These are phyloP conservation scores for Dalbergia cultrata DNA, from an alignment of 306 rosid genomes.

Conservation along the genomic window DNA sequence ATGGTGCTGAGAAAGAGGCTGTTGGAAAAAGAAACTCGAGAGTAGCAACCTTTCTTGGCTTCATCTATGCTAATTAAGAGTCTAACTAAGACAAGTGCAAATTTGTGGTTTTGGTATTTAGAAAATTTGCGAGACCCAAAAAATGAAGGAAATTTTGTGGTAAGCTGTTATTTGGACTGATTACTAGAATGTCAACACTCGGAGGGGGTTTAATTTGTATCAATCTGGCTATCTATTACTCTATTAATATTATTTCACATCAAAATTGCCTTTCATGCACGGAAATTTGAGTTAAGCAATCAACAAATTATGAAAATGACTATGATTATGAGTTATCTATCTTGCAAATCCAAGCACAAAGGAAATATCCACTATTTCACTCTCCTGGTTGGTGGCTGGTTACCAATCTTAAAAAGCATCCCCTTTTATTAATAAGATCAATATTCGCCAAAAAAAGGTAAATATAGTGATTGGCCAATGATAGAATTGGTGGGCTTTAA, in stretches of 20 bases:
- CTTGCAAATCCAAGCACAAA: background rate
- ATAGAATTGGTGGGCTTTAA: background rate
- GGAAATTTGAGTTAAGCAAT: slow-evolving; percentile 14
- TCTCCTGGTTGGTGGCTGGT: background rate
- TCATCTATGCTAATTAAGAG: slow-evolving; percentile 13
- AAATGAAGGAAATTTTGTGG: slow-evolving; percentile 33
- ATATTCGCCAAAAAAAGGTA: background rate
- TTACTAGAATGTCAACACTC: slow-evolving; percentile 39
- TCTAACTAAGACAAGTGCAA: background rate
- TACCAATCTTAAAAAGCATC: slow-evolving; percentile 14
- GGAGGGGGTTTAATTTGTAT: background rate
- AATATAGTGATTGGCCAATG: background rate
- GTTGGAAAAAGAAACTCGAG: slow-evolving; percentile 5
- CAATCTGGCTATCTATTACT: background rate
- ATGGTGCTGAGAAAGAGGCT: slow-evolving; percentile 23
- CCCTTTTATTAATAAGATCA: slow-evolving; percentile 3
- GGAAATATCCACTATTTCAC: slow-evolving; percentile 20
- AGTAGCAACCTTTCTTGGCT: slow-evolving; percentile 38
- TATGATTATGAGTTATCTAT: background rate
- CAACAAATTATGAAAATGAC: background rate
- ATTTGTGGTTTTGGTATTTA: slow-evolving; percentile 39
- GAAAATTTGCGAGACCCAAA: slow-evolving; percentile 6
- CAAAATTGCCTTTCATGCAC: slow-evolving; percentile 19
- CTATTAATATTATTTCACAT: slow-evolving; percentile 21
- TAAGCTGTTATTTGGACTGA: slow-evolving; percentile 41